Conservation (phyloP, 208 protist species). For the Leishmania arabica region DNA sequence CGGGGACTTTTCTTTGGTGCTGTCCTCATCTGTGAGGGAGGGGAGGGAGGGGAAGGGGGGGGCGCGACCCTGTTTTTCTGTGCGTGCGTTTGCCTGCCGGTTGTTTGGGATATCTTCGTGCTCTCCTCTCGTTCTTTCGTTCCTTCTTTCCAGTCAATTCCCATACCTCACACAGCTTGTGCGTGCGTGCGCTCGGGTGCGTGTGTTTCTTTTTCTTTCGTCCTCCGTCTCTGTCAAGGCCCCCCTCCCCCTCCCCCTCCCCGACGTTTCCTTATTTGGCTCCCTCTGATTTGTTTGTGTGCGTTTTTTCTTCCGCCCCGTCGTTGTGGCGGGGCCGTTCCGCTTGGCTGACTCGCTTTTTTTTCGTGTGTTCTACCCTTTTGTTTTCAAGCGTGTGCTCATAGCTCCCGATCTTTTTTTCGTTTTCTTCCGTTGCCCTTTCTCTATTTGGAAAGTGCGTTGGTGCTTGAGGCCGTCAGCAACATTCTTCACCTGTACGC, state of each 20-base stretch:
- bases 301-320: neutral
- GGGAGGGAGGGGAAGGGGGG: too few relatives aligned
- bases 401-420: neutral
- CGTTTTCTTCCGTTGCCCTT: neutral
- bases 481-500: neutral
- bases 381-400: neutral
- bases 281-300: neutral
- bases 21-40: neutral
- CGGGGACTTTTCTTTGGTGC: neutral
- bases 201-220: neutral
- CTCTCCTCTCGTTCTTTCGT: neutral
- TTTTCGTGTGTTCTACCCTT: constrained; percentile 4
- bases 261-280: neutral
- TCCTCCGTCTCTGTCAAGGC: too few relatives aligned
- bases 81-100: neutral
- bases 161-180: neutral
- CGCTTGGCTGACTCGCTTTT: neutral
- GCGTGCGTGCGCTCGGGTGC: neutral
- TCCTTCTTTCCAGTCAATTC: neutral
- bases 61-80: neutral
- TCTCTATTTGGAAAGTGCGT: neutral
- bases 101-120: neutral
- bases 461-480: neutral
- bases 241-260: too few relatives aligned
- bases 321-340: neutral